Conservation (phyloP, 2,329 filamentous ascomycete genomes). For the Colletotrichum tofieldiae region DNA sequence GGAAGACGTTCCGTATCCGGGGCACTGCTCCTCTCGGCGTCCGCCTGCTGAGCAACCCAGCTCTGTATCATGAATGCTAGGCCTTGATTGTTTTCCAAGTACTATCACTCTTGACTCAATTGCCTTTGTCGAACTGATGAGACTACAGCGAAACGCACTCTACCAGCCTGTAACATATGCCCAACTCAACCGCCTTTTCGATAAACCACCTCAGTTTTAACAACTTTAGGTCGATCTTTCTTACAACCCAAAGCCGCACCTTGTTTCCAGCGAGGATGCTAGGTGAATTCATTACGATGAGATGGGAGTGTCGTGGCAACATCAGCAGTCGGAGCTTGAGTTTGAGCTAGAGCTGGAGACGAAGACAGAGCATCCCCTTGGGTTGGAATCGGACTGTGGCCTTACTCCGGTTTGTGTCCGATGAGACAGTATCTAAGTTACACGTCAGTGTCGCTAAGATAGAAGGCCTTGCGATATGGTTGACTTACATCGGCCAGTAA, state of each 20-base stretch:
- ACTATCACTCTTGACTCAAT: too few species aligned
- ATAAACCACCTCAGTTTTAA: fast-evolving
- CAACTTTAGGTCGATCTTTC: too few species aligned
- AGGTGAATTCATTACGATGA: background rate
- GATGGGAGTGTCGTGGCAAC: background rate
- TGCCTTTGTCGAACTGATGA: background rate
- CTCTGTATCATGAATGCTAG: background rate
- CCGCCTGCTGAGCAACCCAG: background rate
- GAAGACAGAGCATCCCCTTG: background rate
- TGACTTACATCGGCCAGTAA: slow-evolving; percentile 51
- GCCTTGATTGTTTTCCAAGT: background rate
- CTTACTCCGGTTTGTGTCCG: slow-evolving; percentile 10
- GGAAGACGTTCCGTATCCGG: background rate
- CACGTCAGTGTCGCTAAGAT: background rate
- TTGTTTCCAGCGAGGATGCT: background rate
- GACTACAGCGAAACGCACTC: background rate
- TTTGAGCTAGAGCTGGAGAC: background rate
- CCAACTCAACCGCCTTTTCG: background rate
- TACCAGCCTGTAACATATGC: background rate
- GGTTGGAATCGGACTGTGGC: too few species aligned
- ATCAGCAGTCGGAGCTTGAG: background rate
- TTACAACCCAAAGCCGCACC: background rate
- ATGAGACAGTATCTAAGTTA: background rate
- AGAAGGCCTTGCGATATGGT: too few species aligned
- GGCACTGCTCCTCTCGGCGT: background rate